Base-by-base conservation (phyloP, 1,284 basidiomycete species). In the Polyporus tsugae region DNA sequence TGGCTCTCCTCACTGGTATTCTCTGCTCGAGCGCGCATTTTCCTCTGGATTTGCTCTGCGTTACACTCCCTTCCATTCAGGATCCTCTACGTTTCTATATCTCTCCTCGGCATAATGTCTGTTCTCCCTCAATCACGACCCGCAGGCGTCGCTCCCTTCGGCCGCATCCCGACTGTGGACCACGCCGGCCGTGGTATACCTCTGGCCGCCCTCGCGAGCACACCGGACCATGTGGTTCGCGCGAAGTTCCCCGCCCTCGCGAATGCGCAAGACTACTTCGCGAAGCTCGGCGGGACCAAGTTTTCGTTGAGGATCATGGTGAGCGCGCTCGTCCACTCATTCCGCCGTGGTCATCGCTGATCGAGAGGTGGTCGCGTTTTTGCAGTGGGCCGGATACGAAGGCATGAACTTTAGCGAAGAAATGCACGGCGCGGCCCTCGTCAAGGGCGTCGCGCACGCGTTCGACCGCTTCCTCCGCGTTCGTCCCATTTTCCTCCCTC, bases 391-490 rank as follows among this genome's bases (percentile, higher is more conserved):
- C 1, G 58, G 58, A 2, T 60, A 22, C 25, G 58, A 60, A 11
- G 38, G 13, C 15, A 41, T 39, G 38, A 17, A 25, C 36, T 60
- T 60, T 39, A 39, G 10, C n/a, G 11, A 60, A 11, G 58, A 60
- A 0, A 13, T 60, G 11, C 1, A 4, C 10, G n/a, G 35, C 22
- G 7, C 6, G 22, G 13, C 19, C 10, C 58, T 39, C 19, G 36
- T 60, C 22, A 60, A 41, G 25, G 39, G 35, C 22, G 22, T 60
- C 13, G 58, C 58, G 22, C 6, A 15, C 11, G 58, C 58, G 11
- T 60, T 60, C 58, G 38, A 60, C 36, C 36, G 58, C 13, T 60
- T 60, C 58, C 36, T 60, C 39, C 39, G n/a, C 58, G 58, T 60
- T 6, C 25, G 58, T 60, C 22, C 15, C 38, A 2, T 42, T 39